phyloP scores from a whole-genome alignment of 2,329 filamentous ascomycete genomes.

The Achaetomium macrosporum region DNA sequence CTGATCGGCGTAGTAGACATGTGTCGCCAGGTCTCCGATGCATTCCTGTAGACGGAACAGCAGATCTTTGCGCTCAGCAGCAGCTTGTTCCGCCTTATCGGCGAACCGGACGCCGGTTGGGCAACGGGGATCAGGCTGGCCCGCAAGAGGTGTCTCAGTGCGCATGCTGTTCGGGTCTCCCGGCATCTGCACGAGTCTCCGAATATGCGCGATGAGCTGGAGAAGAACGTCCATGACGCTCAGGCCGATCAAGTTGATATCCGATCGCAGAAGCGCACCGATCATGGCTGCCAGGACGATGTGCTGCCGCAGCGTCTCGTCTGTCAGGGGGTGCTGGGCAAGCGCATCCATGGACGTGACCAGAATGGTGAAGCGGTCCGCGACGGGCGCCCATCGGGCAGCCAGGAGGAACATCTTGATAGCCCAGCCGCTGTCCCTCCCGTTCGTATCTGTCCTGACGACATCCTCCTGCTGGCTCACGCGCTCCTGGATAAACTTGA shows the following conservation, averaged over 20 bases:
- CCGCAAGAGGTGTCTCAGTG: slow-evolving; percentile 22
- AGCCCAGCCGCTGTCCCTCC: slow-evolving; percentile 63
- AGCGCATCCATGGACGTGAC: slow-evolving; percentile 75
- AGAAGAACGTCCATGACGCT: slow-evolving; percentile 94
- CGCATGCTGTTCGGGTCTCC: slow-evolving; percentile 32
- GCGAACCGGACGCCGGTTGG: slow-evolving; percentile 28
- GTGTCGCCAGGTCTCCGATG: slow-evolving; percentile 85
- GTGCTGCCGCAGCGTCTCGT: slow-evolving; percentile 68
- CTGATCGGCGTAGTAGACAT: slow-evolving; percentile 96
- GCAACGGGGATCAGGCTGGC: slow-evolving; percentile 27
- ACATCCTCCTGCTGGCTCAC: slow-evolving; percentile 47
- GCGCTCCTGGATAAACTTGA: slow-evolving; percentile 66
- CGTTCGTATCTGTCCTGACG: slow-evolving; percentile 43
- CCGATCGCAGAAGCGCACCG: slow-evolving; percentile 74
- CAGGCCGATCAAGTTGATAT: slow-evolving; percentile 88
- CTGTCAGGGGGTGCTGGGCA: slow-evolving; percentile 59
- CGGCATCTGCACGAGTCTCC: slow-evolving; percentile 65
- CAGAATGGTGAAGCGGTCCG: slow-evolving; percentile 87
- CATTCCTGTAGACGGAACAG: slow-evolving; percentile 69
- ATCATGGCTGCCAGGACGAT: slow-evolving; percentile 72
- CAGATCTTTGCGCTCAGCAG: slow-evolving; percentile 56
- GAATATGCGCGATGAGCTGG: slow-evolving; percentile 76
- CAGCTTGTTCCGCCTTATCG: slow-evolving; percentile 30
- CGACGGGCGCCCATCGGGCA: slow-evolving; percentile 84
- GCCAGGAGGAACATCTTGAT: slow-evolving; percentile 74